phyloP scores from a whole-genome alignment of 768 basidiomycete species.

The Xerocomus potaroensis region DNA sequence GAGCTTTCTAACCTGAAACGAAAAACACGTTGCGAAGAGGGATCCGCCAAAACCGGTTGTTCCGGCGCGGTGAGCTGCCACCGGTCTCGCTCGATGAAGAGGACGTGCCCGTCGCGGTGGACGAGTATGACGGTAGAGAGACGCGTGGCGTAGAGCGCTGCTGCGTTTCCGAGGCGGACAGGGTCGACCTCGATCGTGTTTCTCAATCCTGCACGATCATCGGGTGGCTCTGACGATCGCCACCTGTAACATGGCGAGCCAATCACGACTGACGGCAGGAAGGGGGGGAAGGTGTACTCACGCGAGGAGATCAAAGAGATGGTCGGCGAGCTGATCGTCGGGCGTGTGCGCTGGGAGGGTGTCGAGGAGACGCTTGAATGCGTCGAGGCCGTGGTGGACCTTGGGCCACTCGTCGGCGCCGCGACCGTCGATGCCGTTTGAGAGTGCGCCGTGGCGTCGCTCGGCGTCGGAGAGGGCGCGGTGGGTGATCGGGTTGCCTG shows the following conservation, averaged over 20 bases:
- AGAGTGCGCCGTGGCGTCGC: constrained; percentile 53
- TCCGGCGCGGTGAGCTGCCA: constrained; percentile 48
- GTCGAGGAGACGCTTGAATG: constrained; percentile 43
- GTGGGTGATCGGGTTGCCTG: constrained; percentile 52
- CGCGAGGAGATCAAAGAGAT: constrained; percentile 65
- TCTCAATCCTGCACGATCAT: constrained; percentile 49
- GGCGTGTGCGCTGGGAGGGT: constrained; percentile 32
- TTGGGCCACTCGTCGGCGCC: constrained; percentile 71
- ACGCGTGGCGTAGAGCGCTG: constrained; percentile 59
- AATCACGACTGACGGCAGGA: neutral
- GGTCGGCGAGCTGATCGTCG: constrained; percentile 53
- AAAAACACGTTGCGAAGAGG: constrained; percentile 47
- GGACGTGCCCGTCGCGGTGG: constrained; percentile 50
- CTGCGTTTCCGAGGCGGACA: constrained; percentile 21
- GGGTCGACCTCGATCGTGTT: constrained; percentile 64
- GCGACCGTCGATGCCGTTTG: constrained; percentile 70
- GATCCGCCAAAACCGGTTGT: constrained; percentile 35
- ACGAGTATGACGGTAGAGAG: constrained; percentile 70
- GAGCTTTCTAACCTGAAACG: constrained; percentile 37
- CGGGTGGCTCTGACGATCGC: constrained; percentile 38
- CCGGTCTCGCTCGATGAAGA: constrained; percentile 70
- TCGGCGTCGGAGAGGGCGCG: constrained; percentile 52
- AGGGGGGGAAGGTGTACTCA: constrained; percentile 53
- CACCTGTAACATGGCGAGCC: constrained; percentile 11
- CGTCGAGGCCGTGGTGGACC: constrained; percentile 52